Percentiles rank a stretch among this genome's conserved stretches.
These are phyloP conservation scores for Saksenaea oblongispora DNA, from an alignment of 371 early-diverging fungal genomes.

Conservation along the genomic window DNA sequence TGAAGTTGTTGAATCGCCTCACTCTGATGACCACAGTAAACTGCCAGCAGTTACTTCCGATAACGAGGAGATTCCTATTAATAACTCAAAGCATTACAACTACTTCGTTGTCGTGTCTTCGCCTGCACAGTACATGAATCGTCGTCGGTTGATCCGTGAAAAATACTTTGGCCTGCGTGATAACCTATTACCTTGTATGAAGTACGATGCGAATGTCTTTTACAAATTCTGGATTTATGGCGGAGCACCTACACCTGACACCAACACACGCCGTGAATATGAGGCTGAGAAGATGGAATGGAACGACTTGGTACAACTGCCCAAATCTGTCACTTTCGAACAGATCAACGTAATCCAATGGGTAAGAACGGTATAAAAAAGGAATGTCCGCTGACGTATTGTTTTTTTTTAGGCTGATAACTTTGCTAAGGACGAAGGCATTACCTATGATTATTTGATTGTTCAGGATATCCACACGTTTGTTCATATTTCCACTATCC, in stretches of 20 bases:
- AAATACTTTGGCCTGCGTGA: slow-evolving; percentile 55
- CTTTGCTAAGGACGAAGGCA: slow-evolving; percentile 14
- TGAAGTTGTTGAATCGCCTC: background rate
- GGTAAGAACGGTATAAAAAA: slow-evolving; percentile 24
- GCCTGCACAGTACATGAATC: slow-evolving; percentile 36
- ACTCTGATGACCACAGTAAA: background rate
- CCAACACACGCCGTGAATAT: slow-evolving; percentile 38
- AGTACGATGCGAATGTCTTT: slow-evolving; percentile 40
- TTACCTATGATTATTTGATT: slow-evolving; percentile 42
- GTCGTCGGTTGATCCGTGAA: slow-evolving; percentile 52
- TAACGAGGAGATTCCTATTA: background rate
- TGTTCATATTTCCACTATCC: slow-evolving; percentile 26
- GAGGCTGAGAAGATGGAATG: slow-evolving; percentile 62
- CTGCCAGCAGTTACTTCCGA: background rate
- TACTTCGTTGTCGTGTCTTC: slow-evolving; percentile 56
- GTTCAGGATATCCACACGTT: slow-evolving; percentile 41
- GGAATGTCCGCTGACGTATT: background rate
- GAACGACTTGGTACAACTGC: slow-evolving; percentile 40
- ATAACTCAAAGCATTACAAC: slow-evolving; percentile 33
- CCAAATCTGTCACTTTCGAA: slow-evolving; percentile 19
- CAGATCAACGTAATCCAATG: slow-evolving; percentile 35
- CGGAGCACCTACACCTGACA: slow-evolving; percentile 26
- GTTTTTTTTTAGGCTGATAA: slow-evolving; percentile 12
- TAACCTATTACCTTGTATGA: slow-evolving; percentile 58
- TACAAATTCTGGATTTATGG: slow-evolving; percentile 60